Evolutionary conservation across 495 filamentous ascomycete species (phyloP).

Genomic region (Annulohypoxylon stygium): DNA sequence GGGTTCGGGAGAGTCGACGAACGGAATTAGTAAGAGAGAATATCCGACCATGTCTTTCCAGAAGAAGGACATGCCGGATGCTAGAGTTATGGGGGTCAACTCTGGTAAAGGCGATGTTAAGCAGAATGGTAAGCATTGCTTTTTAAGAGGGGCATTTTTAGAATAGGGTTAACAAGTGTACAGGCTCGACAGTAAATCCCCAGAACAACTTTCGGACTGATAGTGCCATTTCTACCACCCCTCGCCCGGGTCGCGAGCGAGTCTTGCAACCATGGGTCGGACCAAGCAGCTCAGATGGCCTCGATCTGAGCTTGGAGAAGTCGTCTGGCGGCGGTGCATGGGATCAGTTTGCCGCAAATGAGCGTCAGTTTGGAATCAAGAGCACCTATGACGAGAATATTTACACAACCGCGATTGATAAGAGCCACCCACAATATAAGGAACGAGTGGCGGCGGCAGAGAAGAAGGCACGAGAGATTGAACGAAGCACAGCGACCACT

Average conservation of each 20-base stretch:
- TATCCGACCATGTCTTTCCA: constrained; percentile 81
- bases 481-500: constrained; percentile 74
- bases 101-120: constrained; percentile 61
- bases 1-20: constrained; percentile 56
- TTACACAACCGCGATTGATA: constrained; percentile 93
- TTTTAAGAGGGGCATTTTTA: neutral
- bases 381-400: constrained; percentile 92
- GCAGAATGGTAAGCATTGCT: constrained; percentile 76
- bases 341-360: constrained; percentile 96
- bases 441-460: constrained; percentile 82
- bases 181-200: constrained; percentile 56
- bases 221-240: constrained; percentile 83
- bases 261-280: constrained; percentile 84
- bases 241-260: constrained; percentile 75
- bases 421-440: constrained; percentile 81
- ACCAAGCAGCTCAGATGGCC: constrained; percentile 70
- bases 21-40: constrained; percentile 59
- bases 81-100: constrained; percentile 68
- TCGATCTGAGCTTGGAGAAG: constrained; percentile 78
- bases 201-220: constrained; percentile 81
- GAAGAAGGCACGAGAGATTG: constrained; percentile 90
- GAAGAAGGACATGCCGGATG: constrained; percentile 78
- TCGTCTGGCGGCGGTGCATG: constrained; percentile 66
- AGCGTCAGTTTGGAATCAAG: constrained; percentile 85
- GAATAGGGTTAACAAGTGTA: constrained; percentile 17